Percentiles rank a stretch among this genome's conserved stretches.
Conservation (phyloP, 768 basidiomycete species). For the Mycena rosella region DNA sequence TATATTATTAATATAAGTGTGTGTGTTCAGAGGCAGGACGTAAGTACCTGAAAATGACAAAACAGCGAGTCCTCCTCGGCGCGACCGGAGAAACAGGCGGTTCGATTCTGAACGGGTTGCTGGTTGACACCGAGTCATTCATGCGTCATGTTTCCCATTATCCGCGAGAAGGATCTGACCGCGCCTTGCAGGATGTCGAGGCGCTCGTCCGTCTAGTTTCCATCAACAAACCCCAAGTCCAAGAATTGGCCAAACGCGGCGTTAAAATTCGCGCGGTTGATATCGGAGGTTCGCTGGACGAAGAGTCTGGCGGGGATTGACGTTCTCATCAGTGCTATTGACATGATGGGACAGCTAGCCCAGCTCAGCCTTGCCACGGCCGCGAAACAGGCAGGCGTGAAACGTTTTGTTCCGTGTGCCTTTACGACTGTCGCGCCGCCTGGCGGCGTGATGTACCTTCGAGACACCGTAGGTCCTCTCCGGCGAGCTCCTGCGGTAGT, state of each 20-base stretch:
- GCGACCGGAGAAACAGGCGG: too few species aligned
- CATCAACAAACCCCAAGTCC: slow-evolving; percentile 8
- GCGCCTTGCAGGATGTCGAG: slow-evolving; percentile 22
- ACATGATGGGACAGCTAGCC: slow-evolving; percentile 9
- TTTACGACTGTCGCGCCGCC: slow-evolving; percentile 27
- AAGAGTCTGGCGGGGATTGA: slow-evolving; percentile 17
- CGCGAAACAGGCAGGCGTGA: slow-evolving; percentile 29
- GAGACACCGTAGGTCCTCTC: slow-evolving; percentile 16
- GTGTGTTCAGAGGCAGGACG: too few species aligned
- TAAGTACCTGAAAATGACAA: too few species aligned
- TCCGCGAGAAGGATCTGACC: too few species aligned
- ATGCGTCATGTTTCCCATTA: too few species aligned
- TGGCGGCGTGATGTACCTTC: slow-evolving; percentile 18
- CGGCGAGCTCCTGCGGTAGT: too few species aligned
- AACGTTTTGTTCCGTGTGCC: slow-evolving; percentile 32
- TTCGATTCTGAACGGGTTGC: too few species aligned
- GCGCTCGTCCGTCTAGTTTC: slow-evolving; percentile 31
- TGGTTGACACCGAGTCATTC: too few species aligned
- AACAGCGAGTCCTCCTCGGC: too few species aligned
- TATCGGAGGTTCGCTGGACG: slow-evolving; percentile 17
- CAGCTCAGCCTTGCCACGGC: slow-evolving; percentile 27
- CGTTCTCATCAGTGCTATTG: slow-evolving; percentile 30
- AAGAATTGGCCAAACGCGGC: slow-evolving; percentile 10
- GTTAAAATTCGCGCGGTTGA: slow-evolving; percentile 25
- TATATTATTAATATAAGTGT: too few species aligned